Percentiles rank a stretch among this genome's conserved stretches.
Conservation (phyloP, 176 grass and related monocot species). For the Oryza rufipogon region DNA sequence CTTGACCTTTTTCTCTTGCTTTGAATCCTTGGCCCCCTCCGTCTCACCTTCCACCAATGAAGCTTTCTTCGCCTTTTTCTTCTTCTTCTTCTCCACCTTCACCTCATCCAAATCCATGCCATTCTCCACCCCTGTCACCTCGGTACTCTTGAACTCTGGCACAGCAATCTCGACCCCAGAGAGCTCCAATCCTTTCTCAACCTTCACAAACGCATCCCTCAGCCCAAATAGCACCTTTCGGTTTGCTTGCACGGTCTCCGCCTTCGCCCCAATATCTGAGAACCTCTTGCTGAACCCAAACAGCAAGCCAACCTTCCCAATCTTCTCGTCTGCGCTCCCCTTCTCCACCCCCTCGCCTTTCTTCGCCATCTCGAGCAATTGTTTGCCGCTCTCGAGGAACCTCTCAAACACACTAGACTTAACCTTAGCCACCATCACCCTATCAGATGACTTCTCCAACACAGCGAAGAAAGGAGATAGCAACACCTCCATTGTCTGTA, state of each 20-base stretch:
- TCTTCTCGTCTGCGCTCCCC: constrained; percentile 58
- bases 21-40: constrained; percentile 21
- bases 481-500: constrained; percentile 46
- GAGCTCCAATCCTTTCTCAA: constrained; percentile 71
- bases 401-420: constrained; percentile 66
- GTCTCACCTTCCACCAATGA: constrained; percentile 24
- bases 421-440: constrained; percentile 77
- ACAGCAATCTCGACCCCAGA: constrained; percentile 50
- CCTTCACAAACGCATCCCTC: constrained; percentile 74
- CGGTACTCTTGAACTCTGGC: constrained; percentile 31
- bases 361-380: constrained; percentile 57
- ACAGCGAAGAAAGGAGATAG: constrained; percentile 71
- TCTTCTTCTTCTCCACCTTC: constrained; percentile 63
- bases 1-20: constrained; percentile 47
- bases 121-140: constrained; percentile 14
- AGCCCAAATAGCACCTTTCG: constrained; percentile 66
- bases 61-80: constrained; percentile 49
- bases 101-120: constrained; percentile 35
- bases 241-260: constrained; percentile 70
- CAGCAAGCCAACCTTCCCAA: constrained; percentile 62
- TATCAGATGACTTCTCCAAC: constrained; percentile 62
- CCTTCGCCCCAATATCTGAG: constrained; percentile 60
- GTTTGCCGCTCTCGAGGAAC: constrained; percentile 51
- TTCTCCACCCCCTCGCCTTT: constrained; percentile 56
- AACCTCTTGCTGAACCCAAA: constrained; percentile 73